Conservation (phyloP, 495 filamentous ascomycete genomes). For the Darksidea phi region DNA sequence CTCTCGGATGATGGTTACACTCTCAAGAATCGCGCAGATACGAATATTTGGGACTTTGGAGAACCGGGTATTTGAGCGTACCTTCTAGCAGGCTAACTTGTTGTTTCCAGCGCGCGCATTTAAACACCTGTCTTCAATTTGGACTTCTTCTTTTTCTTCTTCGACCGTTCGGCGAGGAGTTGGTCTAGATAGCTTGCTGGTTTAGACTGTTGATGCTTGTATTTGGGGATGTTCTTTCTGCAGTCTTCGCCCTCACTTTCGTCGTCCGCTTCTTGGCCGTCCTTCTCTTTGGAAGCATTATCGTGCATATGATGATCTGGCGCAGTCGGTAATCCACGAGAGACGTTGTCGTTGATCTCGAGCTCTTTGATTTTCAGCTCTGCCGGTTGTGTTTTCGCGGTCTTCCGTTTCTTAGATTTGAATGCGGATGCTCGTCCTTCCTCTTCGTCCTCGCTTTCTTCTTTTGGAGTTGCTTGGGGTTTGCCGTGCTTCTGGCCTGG, state of each 20-base stretch:
- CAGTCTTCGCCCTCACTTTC: background rate
- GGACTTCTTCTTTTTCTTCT: constrained; percentile 46
- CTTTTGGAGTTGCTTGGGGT: background rate
- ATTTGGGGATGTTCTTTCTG: background rate
- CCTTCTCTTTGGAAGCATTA: background rate
- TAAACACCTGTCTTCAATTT: too few relatives aligned
- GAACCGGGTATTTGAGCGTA: too few relatives aligned
- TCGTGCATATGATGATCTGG: background rate
- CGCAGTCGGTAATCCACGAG: background rate
- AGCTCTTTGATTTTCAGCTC: background rate
- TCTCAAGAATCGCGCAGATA: too few relatives aligned
- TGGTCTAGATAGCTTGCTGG: constrained; percentile 41
- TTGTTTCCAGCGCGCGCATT: too few relatives aligned
- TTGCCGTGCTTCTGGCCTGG: constrained; percentile 19
- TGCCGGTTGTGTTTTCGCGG: background rate
- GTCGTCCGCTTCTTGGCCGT: background rate
- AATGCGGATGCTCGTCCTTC: constrained; percentile 39
- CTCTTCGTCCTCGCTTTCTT: constrained; percentile 38
- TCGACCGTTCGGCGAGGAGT: constrained; percentile 43
- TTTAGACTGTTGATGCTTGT: background rate
- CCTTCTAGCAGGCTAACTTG: too few relatives aligned
- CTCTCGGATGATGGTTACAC: too few relatives aligned
- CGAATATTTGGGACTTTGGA: too few relatives aligned
- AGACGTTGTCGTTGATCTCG: background rate
- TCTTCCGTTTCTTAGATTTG: constrained; percentile 36